Conservation (phyloP, 441 rosid species). For the Raphanus hybrid region DNA sequence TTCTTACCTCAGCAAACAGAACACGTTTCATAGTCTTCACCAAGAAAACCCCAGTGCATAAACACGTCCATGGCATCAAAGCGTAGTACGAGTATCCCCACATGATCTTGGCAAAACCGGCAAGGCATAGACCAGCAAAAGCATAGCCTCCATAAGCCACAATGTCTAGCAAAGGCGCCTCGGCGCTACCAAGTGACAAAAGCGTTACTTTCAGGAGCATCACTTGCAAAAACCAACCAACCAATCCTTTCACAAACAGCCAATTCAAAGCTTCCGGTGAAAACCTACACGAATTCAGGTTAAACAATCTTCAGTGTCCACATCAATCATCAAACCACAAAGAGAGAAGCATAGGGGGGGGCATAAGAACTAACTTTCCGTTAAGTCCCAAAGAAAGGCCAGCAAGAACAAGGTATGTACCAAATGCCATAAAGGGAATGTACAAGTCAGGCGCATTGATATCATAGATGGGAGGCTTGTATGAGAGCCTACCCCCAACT, state of each 20-base stretch:
- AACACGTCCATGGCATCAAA: not conserved
- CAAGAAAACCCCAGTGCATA: not conserved
- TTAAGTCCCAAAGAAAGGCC: conserved; percentile 83
- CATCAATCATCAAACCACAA: not conserved
- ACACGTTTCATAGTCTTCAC: not conserved
- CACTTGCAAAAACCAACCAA: conserved; percentile 63
- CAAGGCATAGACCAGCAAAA: not conserved
- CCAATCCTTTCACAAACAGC: conserved; percentile 85
- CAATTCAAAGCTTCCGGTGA: conserved; percentile 87
- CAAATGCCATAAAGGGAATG: conserved; percentile 96
- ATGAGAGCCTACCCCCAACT: too few relatives aligned
- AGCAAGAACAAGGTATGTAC: conserved; percentile 90
- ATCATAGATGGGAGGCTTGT: conserved; percentile 53
- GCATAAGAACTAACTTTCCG: conserved; percentile 53
- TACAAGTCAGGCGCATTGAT: conserved; percentile 95
- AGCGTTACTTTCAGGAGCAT: not conserved
- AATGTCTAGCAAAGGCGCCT: not conserved
- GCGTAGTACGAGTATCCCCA: not conserved
- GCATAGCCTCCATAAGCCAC: not conserved
- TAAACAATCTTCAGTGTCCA: too few relatives aligned
- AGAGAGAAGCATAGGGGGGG: not conserved
- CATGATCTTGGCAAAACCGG: not conserved
- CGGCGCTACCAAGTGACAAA: not conserved
- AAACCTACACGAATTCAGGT: conserved; percentile 53
- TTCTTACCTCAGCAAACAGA: not conserved